Percentiles rank a stretch among this genome's conserved stretches.
Conservation (phyloP, 148 eudicot species). For the Pouteria glomerata region DNA sequence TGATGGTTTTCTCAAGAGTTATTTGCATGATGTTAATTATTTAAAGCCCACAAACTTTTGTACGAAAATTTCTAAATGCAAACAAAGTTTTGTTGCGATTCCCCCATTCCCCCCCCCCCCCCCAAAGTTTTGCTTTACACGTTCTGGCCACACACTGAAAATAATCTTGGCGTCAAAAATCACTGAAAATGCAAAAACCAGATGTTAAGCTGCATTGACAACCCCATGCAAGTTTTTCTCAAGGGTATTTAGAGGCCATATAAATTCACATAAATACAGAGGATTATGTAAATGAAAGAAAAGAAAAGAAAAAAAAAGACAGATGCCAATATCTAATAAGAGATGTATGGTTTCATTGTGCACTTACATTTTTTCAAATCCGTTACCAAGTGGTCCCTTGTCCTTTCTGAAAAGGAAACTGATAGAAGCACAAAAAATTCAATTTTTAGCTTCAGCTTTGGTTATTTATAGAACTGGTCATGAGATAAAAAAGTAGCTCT, state of each 20-base stretch:
- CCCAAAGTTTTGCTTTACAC: no score
- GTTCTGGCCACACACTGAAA: not conserved
- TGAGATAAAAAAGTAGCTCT: not conserved
- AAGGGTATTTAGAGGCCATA: not conserved
- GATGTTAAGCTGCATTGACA: not conserved
- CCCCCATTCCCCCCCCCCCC: no score
- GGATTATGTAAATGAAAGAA: no score
- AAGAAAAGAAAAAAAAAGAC: not conserved
- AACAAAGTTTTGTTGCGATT: no score
- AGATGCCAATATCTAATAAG: no score
- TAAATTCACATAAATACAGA: not conserved
- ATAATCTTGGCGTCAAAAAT: not conserved
- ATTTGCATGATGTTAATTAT: no score
- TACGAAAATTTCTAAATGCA: no score
- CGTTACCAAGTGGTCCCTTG: conserved; percentile 15
- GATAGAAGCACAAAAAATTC: conserved; percentile 9
- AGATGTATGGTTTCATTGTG: not conserved
- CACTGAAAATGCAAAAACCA: not conserved
- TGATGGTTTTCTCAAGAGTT: no score
- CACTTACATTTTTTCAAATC: conserved; percentile 30
- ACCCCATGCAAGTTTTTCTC: not conserved
- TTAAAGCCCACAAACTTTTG: no score
- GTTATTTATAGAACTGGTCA: not conserved
- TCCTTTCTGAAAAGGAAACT: conserved; percentile 31
- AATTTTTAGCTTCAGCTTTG: not conserved